Evolutionary conservation across 306 rosid species (phyloP).

Genomic region (Gastrolobium villosum): DNA sequence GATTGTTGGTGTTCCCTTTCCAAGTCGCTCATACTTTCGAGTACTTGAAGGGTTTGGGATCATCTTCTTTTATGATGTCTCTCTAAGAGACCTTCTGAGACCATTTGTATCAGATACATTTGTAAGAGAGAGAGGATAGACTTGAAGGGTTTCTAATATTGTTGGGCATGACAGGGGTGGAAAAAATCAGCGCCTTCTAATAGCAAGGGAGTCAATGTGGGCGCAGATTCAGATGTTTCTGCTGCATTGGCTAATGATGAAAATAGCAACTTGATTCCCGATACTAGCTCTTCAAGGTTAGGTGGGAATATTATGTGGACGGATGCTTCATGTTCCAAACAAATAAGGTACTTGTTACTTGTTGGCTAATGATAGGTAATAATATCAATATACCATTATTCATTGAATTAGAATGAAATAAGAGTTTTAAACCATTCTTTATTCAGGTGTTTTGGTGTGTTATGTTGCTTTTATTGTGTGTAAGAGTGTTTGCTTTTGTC

Average conservation of each 20-base stretch:
- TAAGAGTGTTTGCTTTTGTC: not conserved
- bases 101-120: no score
- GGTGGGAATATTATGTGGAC: conserved; percentile 46
- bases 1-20: no score
- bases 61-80: no score
- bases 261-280: conserved; percentile 47
- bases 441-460: conserved; percentile 7
- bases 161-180: conserved; percentile 47
- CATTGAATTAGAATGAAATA: conserved; percentile 26
- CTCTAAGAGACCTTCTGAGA: no score
- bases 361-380: conserved; percentile 31
- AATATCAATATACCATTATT: not conserved
- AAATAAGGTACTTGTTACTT: conserved; percentile 62
- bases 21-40: no score
- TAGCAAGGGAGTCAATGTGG: conserved; percentile 58
- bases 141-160: conserved; percentile 35
- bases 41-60: no score
- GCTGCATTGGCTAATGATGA: conserved; percentile 50
- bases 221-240: conserved; percentile 55
- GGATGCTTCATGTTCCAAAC: no score
- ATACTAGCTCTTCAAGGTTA: conserved; percentile 45
- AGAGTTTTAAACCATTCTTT: conserved; percentile 9
- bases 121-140: no score
- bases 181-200: conserved; percentile 56
- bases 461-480: conserved; percentile 20